Conservation (phyloP, 192 early-diverging fungal genomes). For the Rhizophlyctis rosea region DNA sequence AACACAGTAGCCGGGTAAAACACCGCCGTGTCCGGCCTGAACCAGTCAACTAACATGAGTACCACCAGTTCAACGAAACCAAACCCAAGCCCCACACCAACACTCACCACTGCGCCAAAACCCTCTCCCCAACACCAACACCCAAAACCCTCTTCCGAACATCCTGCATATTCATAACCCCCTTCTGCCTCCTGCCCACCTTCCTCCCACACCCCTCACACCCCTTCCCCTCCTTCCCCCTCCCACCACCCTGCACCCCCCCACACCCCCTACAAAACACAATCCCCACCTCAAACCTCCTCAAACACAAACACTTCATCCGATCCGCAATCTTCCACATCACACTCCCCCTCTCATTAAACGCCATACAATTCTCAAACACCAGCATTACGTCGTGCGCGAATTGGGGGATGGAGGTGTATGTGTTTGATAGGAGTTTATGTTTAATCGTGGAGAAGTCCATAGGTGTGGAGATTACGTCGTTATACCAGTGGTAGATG, state of each 20-base stretch:
- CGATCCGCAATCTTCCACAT: not conserved
- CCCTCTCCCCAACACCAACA: not conserved
- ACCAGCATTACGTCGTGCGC: not conserved
- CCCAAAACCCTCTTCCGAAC: not conserved
- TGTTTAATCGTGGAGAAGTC: not conserved
- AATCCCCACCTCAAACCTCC: not conserved
- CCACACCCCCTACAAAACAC: not conserved
- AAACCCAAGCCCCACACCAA: no score
- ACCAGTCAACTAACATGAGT: no score
- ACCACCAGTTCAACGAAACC: no score
- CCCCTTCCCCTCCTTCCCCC: constrained; percentile 1
- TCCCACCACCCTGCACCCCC: constrained; percentile 1
- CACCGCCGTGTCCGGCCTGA: no score
- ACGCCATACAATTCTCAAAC: not conserved
- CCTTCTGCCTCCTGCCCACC: not conserved
- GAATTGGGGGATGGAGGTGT: not conserved
- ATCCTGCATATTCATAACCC: not conserved
- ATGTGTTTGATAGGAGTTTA: not conserved
- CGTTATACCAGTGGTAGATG: not conserved
- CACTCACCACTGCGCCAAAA: not conserved
- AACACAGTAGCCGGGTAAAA: no score
- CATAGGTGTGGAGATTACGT: not conserved
- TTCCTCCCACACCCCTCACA: not conserved
- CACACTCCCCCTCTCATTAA: not conserved
- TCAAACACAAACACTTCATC: not conserved